These are phyloP conservation scores for Canna indica DNA, from an alignment of 176 grass and related monocot genomes.

Conservation along the genomic window DNA sequence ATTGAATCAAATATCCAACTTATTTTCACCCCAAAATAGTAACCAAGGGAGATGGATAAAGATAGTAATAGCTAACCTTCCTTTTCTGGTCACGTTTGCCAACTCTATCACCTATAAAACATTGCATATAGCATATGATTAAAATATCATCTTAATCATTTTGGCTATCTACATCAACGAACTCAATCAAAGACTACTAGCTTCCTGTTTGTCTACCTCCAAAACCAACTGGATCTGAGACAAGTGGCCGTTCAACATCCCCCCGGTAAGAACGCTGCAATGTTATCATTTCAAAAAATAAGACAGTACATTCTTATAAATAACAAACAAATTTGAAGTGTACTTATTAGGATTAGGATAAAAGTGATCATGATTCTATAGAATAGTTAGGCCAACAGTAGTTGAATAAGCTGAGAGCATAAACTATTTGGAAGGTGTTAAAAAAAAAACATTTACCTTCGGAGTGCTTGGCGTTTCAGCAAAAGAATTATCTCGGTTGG, in stretches of 20 bases:
- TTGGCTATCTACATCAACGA: slow-evolving; percentile 7
- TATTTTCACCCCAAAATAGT: background rate
- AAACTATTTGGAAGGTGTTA: background rate
- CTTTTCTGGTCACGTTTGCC: slow-evolving; percentile 88
- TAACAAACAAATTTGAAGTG: background rate
- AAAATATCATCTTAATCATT: background rate
- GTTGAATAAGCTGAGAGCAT: background rate
- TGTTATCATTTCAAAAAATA: slow-evolving; percentile 13
- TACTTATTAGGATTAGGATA: too few relatives aligned
- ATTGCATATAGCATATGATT: slow-evolving; percentile 20
- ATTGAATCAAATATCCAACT: too few relatives aligned
- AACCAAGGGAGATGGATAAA: slow-evolving; percentile 3
- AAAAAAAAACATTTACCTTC: slow-evolving; percentile 38
- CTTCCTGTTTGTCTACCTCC: slow-evolving; percentile 44
- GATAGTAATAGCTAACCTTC: slow-evolving; percentile 49
- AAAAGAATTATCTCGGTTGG: slow-evolving; percentile 65
- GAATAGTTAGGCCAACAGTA: too few relatives aligned
- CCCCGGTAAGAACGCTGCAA: slow-evolving; percentile 68
- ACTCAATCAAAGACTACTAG: slow-evolving; percentile 1
- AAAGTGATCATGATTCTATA: too few relatives aligned
- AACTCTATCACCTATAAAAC: slow-evolving; percentile 59
- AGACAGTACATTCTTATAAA: background rate
- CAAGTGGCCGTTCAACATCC: slow-evolving; percentile 60
- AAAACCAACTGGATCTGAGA: slow-evolving; percentile 61
- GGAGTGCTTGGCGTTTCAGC: slow-evolving; percentile 79